Evolutionary conservation across 2,329 filamentous ascomycete species (phyloP), one percentile per base, ranked within the genome.

Genomic region (Nemania abortiva): DNA sequence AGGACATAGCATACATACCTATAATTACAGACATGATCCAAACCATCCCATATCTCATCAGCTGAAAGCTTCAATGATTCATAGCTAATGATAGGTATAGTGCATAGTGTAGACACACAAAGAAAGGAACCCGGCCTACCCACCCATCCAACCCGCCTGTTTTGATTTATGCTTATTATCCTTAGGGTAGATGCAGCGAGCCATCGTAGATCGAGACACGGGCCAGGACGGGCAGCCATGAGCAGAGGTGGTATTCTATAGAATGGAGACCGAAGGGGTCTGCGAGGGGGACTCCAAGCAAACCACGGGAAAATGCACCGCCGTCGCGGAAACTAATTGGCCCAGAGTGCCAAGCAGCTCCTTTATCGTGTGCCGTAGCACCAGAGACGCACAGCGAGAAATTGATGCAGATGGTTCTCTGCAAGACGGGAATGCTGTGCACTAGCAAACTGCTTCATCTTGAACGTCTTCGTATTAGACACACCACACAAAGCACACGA

Each of bases 361-460:
- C 27, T 57, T 47, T 61, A 55, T 56, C 42, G 50, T 53, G 31
- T 24, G 11, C 3, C 4, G 65, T 60, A 49, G 66, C 61, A 74
- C 64, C 62, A 57, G 55, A 63, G 59, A 72, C 62, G 68, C 69
- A 70, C 69, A 57, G 67, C 56, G 65, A 72, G 59, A 70, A 67
- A 72, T 70, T 72, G 63, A 66, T 59, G 53, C 63, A 52, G 61
- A 53, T 70, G 53, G 49, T 68, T 63, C 63, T 56, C 66, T 68
- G 63, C 61, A 65, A 55, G 52, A 67, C 66, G 66, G 66, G 56
- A 63, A 34, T 58, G 59, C 27, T 39, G 63, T 67, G 52, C 57
- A 50, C 24, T 55, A 54, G 62, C 63, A 66, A 56, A 53, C 62
- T 56, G 49, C 59, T 45, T 61, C 54, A 61, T 70, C 62, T 58